Evolutionary conservation across 805 yeast genomes (phyloP), one percentile per base, ranked within the genome.

Genomic region (Myxozyma nipponensis): DNA sequence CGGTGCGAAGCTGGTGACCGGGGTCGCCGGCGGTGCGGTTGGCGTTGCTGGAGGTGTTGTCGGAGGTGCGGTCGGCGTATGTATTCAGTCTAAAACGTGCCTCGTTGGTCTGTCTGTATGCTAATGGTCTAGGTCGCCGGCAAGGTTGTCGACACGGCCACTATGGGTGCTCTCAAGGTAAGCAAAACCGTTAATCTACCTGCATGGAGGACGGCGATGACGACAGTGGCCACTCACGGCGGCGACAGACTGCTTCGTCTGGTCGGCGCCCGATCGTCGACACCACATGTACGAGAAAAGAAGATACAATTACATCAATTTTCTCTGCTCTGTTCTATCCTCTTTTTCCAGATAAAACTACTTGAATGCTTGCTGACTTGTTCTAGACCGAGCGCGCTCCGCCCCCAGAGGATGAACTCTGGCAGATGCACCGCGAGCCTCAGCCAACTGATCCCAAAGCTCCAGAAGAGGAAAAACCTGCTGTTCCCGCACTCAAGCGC

Each of bases 401-500:
- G n/a, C 44, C 49, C 4, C 52, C 48, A 30, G 34, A 30, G 6
- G 56, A 52, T 35, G 46, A 48, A n/a, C 52, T 47, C 28, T 52
- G 56, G 56, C 46, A 42, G 2, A 21, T 47, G 43, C 56, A 52
- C 44, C 52, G 49, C 39, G 52, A 44, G 21, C 46, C 49, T 34
- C 40, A 28, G 9, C 40, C 49, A 17, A 35, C 38, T 18, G 15
- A 10, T 10, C 32, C 32, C 32, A 17, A 35, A 6, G 15, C 38
- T 13, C 6, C 38, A 7, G 9, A 45, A 21, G 32, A 37, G 3
- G 28, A 25, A 21, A 21, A 39, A 17, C 26, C 32, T 32, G 18
- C 6, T 13, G 18, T 22, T 17, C 22, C 28, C 26, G 25, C 26
- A 42, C 40, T 35, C 42, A 23, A 15, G 21, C 43, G 42, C 38